phyloP scores from a whole-genome alignment of 768 basidiomycete genomes.

The Termitomyces titanicus region DNA sequence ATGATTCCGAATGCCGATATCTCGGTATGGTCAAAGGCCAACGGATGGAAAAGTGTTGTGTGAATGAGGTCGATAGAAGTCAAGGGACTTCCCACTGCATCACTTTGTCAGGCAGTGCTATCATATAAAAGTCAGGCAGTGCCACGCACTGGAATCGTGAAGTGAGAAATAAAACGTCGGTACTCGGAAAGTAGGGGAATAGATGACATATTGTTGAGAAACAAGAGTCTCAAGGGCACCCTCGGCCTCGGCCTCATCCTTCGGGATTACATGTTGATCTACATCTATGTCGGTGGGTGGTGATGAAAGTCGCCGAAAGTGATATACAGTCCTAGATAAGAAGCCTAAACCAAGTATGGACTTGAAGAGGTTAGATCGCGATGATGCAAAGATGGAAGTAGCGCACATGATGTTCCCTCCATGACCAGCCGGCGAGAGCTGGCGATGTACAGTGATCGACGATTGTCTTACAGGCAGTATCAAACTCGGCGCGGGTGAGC shows the following conservation, averaged over 20 bases:
- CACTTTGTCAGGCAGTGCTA: constrained; percentile 8
- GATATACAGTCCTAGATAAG: constrained; percentile 35
- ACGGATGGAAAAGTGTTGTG: constrained; percentile 56
- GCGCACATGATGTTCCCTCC: constrained; percentile 60
- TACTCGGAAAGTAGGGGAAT: constrained; percentile 75
- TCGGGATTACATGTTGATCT: constrained; percentile 17
- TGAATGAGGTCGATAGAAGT: constrained; percentile 50
- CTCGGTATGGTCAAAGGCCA: constrained; percentile 39
- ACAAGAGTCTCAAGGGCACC: constrained; percentile 30
- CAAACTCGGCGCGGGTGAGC: constrained; percentile 60
- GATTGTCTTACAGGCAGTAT: constrained; percentile 52
- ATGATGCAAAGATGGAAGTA: constrained; percentile 6
- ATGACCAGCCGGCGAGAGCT: constrained; percentile 44
- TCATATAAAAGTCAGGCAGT: not conserved
- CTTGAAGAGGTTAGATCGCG: constrained; percentile 19
- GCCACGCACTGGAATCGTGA: constrained; percentile 61
- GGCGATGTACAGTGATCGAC: constrained; percentile 19
- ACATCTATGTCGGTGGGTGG: constrained; percentile 13
- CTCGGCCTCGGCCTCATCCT: constrained; percentile 38
- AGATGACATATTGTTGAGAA: constrained; percentile 66
- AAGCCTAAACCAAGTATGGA: constrained; percentile 39
- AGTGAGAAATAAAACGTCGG: constrained; percentile 83
- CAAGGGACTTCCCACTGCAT: constrained; percentile 62
- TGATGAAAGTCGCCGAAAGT: constrained; percentile 16
- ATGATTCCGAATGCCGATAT: constrained; percentile 54